Conservation (phyloP, 805 yeast genomes). For the Candida coquimbonensis region DNA sequence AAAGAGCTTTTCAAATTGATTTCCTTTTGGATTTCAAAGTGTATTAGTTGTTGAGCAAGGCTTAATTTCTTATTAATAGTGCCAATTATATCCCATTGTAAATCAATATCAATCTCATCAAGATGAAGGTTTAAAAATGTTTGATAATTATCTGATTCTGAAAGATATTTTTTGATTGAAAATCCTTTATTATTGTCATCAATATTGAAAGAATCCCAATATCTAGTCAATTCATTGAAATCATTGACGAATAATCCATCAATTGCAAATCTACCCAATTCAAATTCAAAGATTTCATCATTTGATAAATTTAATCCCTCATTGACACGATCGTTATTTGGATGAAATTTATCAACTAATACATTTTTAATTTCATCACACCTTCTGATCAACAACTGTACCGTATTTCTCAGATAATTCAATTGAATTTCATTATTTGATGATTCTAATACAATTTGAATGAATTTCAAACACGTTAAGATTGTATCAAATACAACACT, state of each 20-base stretch:
- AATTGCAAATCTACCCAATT: constrained; percentile 8
- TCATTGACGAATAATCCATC: constrained; percentile 6
- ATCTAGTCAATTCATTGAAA: not conserved
- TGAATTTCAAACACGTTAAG: constrained; percentile 7
- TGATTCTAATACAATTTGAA: constrained; percentile 10
- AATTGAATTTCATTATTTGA: constrained; percentile 8
- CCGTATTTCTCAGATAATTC: constrained; percentile 1
- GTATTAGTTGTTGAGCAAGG: constrained; percentile 14
- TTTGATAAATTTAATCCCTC: constrained; percentile 6
- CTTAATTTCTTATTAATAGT: constrained; percentile 11
- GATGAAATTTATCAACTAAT: not conserved
- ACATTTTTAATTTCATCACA: not conserved
- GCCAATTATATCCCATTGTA: constrained; percentile 12
- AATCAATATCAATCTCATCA: constrained; percentile 1
- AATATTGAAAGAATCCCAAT: constrained; percentile 9
- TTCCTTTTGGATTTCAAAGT: constrained; percentile 9
- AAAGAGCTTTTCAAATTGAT: constrained; percentile 7
- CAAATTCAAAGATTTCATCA: constrained; percentile 12
- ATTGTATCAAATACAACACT: constrained; percentile 15
- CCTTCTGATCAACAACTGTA: not conserved
- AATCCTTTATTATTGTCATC: not conserved
- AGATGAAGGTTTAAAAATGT: constrained; percentile 3
- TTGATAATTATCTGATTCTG: constrained; percentile 16
- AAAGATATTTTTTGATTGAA: constrained; percentile 6
- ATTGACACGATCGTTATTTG: constrained; percentile 1